phyloP scores from a whole-genome alignment of 352 stramenopile species.

The Peronosclerospora sorghi region DNA sequence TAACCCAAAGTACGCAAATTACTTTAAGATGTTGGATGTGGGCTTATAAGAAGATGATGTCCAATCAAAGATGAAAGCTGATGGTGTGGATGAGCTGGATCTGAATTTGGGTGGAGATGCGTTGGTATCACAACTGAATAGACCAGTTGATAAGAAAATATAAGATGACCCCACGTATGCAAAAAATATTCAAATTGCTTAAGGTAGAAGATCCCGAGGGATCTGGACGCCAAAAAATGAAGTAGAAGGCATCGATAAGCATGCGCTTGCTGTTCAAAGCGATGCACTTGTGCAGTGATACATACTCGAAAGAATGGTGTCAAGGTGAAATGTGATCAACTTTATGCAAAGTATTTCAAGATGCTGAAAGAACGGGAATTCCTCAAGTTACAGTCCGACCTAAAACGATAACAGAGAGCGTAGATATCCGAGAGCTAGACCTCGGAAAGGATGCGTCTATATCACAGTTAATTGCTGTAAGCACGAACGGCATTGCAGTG shows the following conservation, averaged over 20 bases:
- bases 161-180: conserved; percentile 35
- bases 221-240: conserved; percentile 82
- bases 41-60: conserved; percentile 77
- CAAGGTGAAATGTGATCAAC: conserved; percentile 46
- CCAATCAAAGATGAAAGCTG: conserved; percentile 76
- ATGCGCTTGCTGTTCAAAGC: conserved; percentile 43
- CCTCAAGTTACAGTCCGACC: conserved; percentile 75
- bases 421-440: conserved; percentile 48
- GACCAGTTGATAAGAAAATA: conserved; percentile 4
- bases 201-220: conserved; percentile 80
- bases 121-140: conserved; percentile 17
- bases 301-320: conserved; percentile 13
- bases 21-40: conserved; percentile 92
- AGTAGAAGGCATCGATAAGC: conserved; percentile 35
- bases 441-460: conserved; percentile 48
- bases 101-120: conserved; percentile 31
- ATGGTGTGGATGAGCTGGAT: conserved; percentile 25
- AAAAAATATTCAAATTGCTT: conserved; percentile 92
- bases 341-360: conserved; percentile 88
- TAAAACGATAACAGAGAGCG: conserved; percentile 61
- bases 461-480: conserved; percentile 21
- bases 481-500: conserved; percentile 1
- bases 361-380: conserved; percentile 91
- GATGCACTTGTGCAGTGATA: conserved; percentile 32
- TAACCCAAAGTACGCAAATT: conserved; percentile 73